Evolutionary conservation across 1,139 yeast genomes (phyloP).

Genomic region (Candida pseudoviswanathii): DNA sequence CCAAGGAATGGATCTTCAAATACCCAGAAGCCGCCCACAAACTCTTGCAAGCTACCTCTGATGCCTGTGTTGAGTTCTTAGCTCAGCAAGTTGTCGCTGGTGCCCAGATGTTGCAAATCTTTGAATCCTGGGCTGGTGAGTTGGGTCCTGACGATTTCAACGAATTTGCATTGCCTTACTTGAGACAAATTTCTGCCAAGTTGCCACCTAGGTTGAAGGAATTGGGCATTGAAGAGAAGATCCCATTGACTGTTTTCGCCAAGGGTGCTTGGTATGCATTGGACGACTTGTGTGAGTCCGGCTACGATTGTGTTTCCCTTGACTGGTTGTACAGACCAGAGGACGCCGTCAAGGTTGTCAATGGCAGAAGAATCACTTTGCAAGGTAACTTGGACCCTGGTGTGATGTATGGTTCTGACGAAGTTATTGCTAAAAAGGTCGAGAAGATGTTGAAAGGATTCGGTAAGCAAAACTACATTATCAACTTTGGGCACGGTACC

Average conservation of each 20-base stretch:
- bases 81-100: slow-evolving; percentile 97
- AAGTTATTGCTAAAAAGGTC: slow-evolving; percentile 75
- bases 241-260: slow-evolving; percentile 90
- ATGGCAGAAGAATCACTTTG: slow-evolving; percentile 75
- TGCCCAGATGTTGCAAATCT: slow-evolving; percentile 95
- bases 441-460: slow-evolving; percentile 87
- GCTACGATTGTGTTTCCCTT: slow-evolving; percentile 83
- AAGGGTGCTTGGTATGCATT: slow-evolving; percentile 98
- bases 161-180: slow-evolving; percentile 86
- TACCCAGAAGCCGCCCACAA: slow-evolving; percentile 73
- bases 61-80: slow-evolving; percentile 87
- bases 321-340: slow-evolving; percentile 91
- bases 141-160: slow-evolving; percentile 86
- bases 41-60: slow-evolving; percentile 77
- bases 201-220: slow-evolving; percentile 72
- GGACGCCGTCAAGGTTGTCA: slow-evolving; percentile 78
- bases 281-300: slow-evolving; percentile 80
- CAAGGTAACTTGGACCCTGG: slow-evolving; percentile 98
- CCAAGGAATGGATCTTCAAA: slow-evolving; percentile 88
- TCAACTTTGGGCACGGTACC: slow-evolving; percentile 97
- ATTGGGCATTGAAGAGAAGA: slow-evolving; percentile 66
- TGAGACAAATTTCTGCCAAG: slow-evolving; percentile 70
- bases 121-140: slow-evolving; percentile 98
- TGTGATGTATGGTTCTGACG: slow-evolving; percentile 85
- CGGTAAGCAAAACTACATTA: slow-evolving; percentile 87